Base-by-base conservation (phyloP, 768 basidiomycete species). In the Myochromella boudieri region DNA sequence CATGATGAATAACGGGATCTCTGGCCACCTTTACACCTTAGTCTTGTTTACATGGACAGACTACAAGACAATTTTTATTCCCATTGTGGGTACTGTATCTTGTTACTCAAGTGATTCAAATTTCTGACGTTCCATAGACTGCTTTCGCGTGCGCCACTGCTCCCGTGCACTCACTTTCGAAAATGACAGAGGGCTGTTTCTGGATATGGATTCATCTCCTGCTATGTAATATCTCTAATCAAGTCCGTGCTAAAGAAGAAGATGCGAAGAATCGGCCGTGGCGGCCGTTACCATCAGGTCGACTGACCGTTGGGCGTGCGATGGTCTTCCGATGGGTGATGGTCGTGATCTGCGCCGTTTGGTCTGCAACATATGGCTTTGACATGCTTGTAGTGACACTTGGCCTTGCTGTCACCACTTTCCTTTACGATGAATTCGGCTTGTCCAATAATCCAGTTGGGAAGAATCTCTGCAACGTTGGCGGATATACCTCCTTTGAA, bases 151-250 rank as follows among this genome's bases (percentile, higher is more conserved):
- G 53, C n/a, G 61, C 59, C 14, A 58, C 70, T 0, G 68, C 70
- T 7, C 69, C 70, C 1, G 33, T 68, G 1, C 45, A 42, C 22
- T 53, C 49, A 17, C 28, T 57, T 2, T 21, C 45, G 4, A 51
- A 37, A 1, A 18, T 67, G 10, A 17, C 59, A 5, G 60, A 69
- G 18, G 55, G 66, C 4, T 41, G 71, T 1, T 29, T 68, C 3
- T 78, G 76, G 76, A 62, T 74, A 21, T 78, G 65, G 67, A 42
- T 73, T 2, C 76, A 78, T 41, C 58, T 75, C 10, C 57, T 78
- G 2, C 72, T 72, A 36, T 61, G 58, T 48, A 58, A 61, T 25
- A 54, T 67, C 31, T 65, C 69, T 9, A 68, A 70, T 45, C 71
- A 70, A 27, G 49, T 46, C 10, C 66, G 64, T 48, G 60, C 63